Conservation (phyloP, 108 stramenopile genomes). For the Asterionellopsis glacialis region DNA sequence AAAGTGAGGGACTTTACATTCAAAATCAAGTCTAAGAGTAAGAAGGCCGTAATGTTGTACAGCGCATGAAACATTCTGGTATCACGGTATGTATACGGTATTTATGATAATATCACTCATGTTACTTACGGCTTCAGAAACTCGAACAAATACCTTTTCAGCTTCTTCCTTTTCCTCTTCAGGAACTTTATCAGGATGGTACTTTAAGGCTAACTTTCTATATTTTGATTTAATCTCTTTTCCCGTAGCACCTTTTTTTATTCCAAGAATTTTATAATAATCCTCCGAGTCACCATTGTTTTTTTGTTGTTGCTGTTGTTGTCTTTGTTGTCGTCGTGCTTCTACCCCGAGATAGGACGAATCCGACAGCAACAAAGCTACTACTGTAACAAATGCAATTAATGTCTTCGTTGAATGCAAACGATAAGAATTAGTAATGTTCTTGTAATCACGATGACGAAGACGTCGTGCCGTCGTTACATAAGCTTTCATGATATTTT, state of each 20-base stretch:
- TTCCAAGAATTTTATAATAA: slow-evolving; percentile 50
- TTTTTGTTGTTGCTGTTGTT: neutral
- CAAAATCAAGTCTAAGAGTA: too few species aligned
- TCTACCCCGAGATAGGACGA: neutral
- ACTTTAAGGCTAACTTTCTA: slow-evolving; percentile 51
- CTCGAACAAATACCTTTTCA: slow-evolving; percentile 64
- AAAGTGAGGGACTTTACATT: too few species aligned
- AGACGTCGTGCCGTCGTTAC: too few species aligned
- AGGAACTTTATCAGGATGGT: slow-evolving; percentile 74
- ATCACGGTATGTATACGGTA: too few species aligned
- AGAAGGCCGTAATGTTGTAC: too few species aligned
- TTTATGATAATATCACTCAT: too few species aligned
- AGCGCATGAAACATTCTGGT: too few species aligned
- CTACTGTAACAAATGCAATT: too few species aligned
- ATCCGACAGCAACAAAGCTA: neutral
- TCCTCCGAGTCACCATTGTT: slow-evolving; percentile 28
- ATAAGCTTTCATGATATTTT: too few species aligned
- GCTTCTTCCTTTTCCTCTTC: slow-evolving; percentile 50
- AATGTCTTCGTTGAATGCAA: too few species aligned
- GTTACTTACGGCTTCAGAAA: slow-evolving; percentile 69
- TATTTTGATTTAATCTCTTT: slow-evolving; percentile 69
- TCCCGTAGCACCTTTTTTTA: slow-evolving; percentile 29
- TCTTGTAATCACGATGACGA: too few species aligned
- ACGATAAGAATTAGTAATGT: too few species aligned
- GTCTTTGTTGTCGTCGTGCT: neutral